phyloP scores from a whole-genome alignment of 2,329 filamentous ascomycete genomes.

The Neofusicoccum ribis region DNA sequence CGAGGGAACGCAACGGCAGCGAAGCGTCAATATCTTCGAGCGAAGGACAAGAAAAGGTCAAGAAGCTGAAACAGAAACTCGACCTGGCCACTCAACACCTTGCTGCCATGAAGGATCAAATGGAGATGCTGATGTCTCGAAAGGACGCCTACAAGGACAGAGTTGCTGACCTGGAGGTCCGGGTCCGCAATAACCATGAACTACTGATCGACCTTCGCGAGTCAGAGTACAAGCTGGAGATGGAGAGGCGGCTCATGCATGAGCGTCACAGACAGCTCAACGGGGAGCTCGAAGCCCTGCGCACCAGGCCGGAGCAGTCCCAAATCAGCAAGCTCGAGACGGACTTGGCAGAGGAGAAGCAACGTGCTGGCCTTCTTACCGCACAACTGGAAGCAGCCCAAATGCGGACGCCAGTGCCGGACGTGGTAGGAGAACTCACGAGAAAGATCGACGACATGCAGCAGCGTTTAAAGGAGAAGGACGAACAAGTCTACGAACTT shows the following conservation, averaged over 20 bases:
- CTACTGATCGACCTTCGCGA: constrained; percentile 14
- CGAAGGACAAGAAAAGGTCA: constrained; percentile 21
- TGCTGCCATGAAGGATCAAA: constrained; percentile 16
- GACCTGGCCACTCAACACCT: constrained; percentile 30
- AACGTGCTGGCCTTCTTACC: background rate
- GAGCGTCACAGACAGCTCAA: constrained; percentile 7
- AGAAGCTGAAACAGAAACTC: constrained; percentile 25
- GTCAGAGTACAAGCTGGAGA: constrained; percentile 15
- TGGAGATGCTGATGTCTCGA: constrained; percentile 7
- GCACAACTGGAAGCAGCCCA: background rate
- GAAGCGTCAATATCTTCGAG: background rate
- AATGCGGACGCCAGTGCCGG: background rate
- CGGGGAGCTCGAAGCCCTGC: constrained; percentile 10
- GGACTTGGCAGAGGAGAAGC: constrained; percentile 11
- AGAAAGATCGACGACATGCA: constrained; percentile 28
- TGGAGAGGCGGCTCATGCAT: constrained; percentile 2
- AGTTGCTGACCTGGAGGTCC: constrained; percentile 12
- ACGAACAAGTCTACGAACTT: constrained; percentile 24
- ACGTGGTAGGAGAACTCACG: constrained; percentile 34
- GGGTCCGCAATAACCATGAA: constrained; percentile 11
- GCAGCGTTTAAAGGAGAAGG: background rate
- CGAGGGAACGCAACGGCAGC: background rate
- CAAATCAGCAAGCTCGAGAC: constrained; percentile 29
- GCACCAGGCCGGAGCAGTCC: constrained; percentile 24
- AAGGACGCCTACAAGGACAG: constrained; percentile 19